phyloP scores from a whole-genome alignment of 768 basidiomycete genomes.

The Russula earlei region DNA sequence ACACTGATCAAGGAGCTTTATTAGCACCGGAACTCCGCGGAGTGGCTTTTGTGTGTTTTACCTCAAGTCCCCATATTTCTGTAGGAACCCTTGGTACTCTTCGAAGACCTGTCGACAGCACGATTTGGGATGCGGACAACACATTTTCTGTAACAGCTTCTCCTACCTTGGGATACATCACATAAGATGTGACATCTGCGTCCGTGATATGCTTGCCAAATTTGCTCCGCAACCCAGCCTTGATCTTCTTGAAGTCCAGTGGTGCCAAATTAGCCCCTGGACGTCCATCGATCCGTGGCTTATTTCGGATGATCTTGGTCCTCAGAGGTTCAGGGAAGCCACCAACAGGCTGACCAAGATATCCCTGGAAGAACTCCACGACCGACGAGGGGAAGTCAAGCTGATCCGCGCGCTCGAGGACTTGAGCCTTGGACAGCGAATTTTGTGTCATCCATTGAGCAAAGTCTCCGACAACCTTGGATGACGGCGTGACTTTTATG shows the following conservation, averaged over 20 bases:
- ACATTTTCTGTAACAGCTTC: neutral
- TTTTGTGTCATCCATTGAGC: constrained; percentile 99
- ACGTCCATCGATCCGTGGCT: constrained; percentile 86
- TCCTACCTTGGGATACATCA: constrained; percentile 93
- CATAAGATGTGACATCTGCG: constrained; percentile 86
- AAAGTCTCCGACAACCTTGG: constrained; percentile 98
- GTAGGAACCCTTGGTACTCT: constrained; percentile 89
- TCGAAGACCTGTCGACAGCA: constrained; percentile 69
- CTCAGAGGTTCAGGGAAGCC: constrained; percentile 98
- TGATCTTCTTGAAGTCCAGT: constrained; percentile 93
- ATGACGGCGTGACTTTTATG: constrained; percentile 98
- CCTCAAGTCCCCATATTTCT: constrained; percentile 94
- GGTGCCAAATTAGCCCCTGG: constrained; percentile 85
- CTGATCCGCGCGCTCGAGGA: constrained; percentile 73
- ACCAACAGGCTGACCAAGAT: constrained; percentile 94
- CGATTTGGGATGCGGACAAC: neutral
- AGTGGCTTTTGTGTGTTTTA: constrained; percentile 28
- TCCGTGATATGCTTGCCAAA: constrained; percentile 95
- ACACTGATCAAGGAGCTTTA: constrained; percentile 44
- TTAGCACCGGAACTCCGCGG: constrained; percentile 12
- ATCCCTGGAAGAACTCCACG: constrained; percentile 98
- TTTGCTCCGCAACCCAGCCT: constrained; percentile 83
- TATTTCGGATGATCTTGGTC: constrained; percentile 83
- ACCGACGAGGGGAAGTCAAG: constrained; percentile 98
- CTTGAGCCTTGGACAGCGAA: constrained; percentile 77